These are phyloP conservation scores for Saccharomycopsis microspora DNA, from an alignment of 805 yeast species.

Conservation along the genomic window DNA sequence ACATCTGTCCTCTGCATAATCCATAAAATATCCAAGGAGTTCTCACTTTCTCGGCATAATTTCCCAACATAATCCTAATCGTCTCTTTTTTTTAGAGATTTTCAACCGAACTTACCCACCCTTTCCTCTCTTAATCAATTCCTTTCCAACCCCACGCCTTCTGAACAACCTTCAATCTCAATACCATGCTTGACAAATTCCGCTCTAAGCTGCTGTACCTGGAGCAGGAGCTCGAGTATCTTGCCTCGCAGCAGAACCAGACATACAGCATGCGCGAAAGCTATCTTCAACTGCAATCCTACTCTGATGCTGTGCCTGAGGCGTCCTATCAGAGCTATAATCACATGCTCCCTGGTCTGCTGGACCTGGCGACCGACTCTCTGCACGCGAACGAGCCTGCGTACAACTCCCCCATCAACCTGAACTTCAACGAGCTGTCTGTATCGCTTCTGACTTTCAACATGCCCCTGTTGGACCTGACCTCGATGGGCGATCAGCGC, in stretches of 20 bases:
- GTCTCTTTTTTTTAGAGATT: too few relatives aligned
- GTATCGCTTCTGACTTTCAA: constrained; percentile 16
- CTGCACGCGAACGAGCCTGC: constrained; percentile 11
- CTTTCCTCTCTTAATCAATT: neutral
- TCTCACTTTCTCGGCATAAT: too few relatives aligned
- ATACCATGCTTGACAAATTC: constrained; percentile 13
- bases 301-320: constrained; percentile 3
- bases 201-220: constrained; percentile 12
- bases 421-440: constrained; percentile 15
- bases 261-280: neutral
- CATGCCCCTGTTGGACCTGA: constrained; percentile 16
- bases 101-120: too few relatives aligned
- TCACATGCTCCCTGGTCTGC: constrained; percentile 6
- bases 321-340: neutral
- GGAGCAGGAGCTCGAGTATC: constrained; percentile 13
- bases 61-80: too few relatives aligned
- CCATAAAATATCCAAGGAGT: too few relatives aligned
- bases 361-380: constrained; percentile 9
- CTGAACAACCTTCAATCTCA: neutral
- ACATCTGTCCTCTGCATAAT: too few relatives aligned
- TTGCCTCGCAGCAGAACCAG: constrained; percentile 2
- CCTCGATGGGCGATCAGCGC: constrained; percentile 15
- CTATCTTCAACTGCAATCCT: neutral
- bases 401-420: constrained; percentile 16
- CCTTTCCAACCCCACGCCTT: neutral